Conservation (phyloP, 1,139 yeast genomes). For the Candida glucosophila region DNA sequence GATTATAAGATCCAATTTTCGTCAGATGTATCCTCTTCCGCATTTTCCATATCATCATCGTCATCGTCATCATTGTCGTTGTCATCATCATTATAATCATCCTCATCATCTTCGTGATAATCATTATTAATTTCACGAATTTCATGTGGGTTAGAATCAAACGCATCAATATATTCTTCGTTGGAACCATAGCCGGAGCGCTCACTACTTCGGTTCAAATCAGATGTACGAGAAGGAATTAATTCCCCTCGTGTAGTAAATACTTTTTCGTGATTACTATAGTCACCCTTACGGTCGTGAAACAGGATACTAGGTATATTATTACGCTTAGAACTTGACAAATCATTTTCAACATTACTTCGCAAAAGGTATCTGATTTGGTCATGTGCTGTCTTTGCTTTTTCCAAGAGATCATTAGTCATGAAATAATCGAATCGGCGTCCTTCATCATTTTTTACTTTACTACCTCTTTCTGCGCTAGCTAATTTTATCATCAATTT, state of each 20-base stretch:
- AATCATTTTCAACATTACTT: no score
- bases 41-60: conserved; percentile 6
- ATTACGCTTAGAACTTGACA: no score
- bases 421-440: conserved; percentile 21
- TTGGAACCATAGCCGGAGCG: conserved; percentile 25
- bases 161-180: conserved; percentile 11
- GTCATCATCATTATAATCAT: conserved; percentile 6
- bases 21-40: conserved; percentile 5
- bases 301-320: no score
- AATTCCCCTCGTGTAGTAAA: no score
- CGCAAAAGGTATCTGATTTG: no score
- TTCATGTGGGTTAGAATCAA: conserved; percentile 2
- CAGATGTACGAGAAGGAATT: no score
- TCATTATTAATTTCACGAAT: conserved; percentile 1
- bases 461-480: conserved; percentile 4
- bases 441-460: no score
- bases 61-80: conserved; percentile 6
- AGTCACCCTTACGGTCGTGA: no score
- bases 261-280: no score
- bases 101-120: conserved; percentile 6
- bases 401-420: conserved; percentile 32
- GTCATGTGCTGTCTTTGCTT: conserved; percentile 26
- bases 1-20: conserved; percentile 8
- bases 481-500: conserved; percentile 9
- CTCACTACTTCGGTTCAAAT: conserved; percentile 24